Evolutionary conservation across 441 rosid species (phyloP), one percentile per base, ranked within the genome.

Genomic region (Flueggea neowawraea): DNA sequence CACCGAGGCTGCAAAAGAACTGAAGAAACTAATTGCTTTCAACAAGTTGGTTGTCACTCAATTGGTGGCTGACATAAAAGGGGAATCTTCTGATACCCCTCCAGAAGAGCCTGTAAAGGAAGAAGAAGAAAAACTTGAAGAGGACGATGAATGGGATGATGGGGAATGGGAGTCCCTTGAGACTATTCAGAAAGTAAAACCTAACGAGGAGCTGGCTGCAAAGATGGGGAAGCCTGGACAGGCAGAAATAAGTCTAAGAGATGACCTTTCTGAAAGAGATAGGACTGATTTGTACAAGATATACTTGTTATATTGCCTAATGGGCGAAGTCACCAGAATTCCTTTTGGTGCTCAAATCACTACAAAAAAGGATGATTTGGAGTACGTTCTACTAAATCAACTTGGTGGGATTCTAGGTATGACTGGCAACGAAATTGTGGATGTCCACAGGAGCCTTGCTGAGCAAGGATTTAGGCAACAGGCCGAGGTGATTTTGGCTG

Each of bases 401-500:
- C 96, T 95, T 16, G 99, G 98, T 22, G 84, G 90, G 53, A 84
- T 95, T 71, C 81, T 95, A 9, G 99, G 99, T 50, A 68, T 89
- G 83, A 82, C 84, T 13, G 75, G 76, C 0, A 79, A 79, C 73
- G 97, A 95, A 77, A 83, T 84, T 53, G 87, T 86, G 56, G 82
- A 78, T 60, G 92, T 95, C 55, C 99, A 89, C 69, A 78, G 89
- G 64, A 73, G 85, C 66, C 74, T 95, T 44, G 98, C 95, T 0
- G 99, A 91, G 75, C 87, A 84, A 74, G 85, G 96, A n/a, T 95
- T 95, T 71, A 86, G 88, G 77, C 84, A 82, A 66, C 89, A 91
- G 73, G 99, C 99, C 31, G 99, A 88, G 85, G 93, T 86, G 76
- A 86, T 91, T 78, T 82, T 95, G 75, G 97, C 98, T 43, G 97